Percentiles rank a stretch among this genome's conserved stretches.
Conservation (phyloP, 192 early-diverging fungal species). For the Coemansia sp. region DNA sequence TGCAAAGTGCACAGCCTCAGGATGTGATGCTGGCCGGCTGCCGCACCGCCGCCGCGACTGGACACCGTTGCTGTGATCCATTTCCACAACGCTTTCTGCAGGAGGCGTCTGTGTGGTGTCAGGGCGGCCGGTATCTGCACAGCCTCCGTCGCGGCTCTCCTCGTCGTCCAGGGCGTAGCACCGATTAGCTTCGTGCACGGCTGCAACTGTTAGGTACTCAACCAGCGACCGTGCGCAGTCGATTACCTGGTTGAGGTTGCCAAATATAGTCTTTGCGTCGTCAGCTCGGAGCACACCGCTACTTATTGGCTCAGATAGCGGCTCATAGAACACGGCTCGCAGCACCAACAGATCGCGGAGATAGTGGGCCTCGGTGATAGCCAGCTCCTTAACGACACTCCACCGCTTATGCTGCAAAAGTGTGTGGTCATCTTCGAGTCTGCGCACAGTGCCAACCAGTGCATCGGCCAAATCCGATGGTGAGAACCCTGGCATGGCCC, state of each 20-base stretch:
- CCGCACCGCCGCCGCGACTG: constrained; percentile 1
- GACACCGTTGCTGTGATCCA: not conserved
- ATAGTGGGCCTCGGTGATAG: constrained; percentile 72
- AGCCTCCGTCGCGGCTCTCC: constrained; percentile 27
- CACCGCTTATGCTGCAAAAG: constrained; percentile 59
- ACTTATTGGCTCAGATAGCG: constrained; percentile 46
- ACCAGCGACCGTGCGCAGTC: constrained; percentile 63
- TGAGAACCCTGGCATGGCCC: constrained; percentile 14
- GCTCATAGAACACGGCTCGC: constrained; percentile 65
- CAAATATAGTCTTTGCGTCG: constrained; percentile 73
- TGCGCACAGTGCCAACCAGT: constrained; percentile 39
- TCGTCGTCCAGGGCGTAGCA: constrained; percentile 12
- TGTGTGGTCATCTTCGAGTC: constrained; percentile 48
- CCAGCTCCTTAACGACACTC: constrained; percentile 71
- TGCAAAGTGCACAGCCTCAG: constrained; percentile 12
- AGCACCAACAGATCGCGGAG: constrained; percentile 73
- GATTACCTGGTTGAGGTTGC: constrained; percentile 74
- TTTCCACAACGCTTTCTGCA: no score
- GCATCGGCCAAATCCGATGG: constrained; percentile 43
- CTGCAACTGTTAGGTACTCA: constrained; percentile 61
- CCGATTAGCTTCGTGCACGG: constrained; percentile 46
- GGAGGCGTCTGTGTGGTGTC: not conserved
- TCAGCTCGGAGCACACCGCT: constrained; percentile 48
- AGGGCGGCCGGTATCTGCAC: not conserved
- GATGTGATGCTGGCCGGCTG: constrained; percentile 25